Conservation (phyloP, 441 rosid genomes). For the Euphorbia schlechtendalii region DNA sequence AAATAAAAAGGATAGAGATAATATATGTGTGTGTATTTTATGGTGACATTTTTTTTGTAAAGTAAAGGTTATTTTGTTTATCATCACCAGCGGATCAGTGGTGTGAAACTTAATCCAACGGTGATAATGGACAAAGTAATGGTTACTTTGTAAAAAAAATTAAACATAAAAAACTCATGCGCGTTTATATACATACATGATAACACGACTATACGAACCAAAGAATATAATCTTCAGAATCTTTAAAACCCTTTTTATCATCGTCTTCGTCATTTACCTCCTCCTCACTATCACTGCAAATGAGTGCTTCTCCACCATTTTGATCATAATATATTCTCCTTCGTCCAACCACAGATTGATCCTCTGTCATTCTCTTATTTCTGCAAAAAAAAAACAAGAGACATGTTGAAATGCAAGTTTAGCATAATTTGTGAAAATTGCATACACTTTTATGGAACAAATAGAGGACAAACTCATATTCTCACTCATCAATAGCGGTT, state of each 20-base stretch:
- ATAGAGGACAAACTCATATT: constrained; percentile 1
- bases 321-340: constrained; percentile 98
- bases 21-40: too few relatives aligned
- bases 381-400: constrained; percentile 53
- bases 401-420: too few relatives aligned
- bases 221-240: constrained; percentile 77
- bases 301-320: constrained; percentile 95
- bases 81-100: too few relatives aligned
- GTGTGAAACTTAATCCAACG: too few relatives aligned
- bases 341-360: constrained; percentile 93
- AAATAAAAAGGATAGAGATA: background rate
- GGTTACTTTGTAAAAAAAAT: too few relatives aligned
- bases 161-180: too few relatives aligned
- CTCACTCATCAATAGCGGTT: too few relatives aligned
- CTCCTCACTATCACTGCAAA: constrained; percentile 99
- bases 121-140: too few relatives aligned
- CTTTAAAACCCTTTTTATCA: constrained; percentile 64
- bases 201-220: constrained; percentile 55
- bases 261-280: constrained; percentile 81
- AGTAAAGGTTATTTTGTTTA: too few relatives aligned
- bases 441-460: background rate
- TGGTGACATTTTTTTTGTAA: too few relatives aligned
- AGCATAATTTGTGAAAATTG: background rate
- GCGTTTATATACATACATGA: too few relatives aligned
- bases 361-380: constrained; percentile 99